Percentiles rank a stretch among this genome's conserved stretches.
These are phyloP conservation scores for Leucocoprinus sp. DNA, from an alignment of 768 basidiomycete species.

Conservation along the genomic window DNA sequence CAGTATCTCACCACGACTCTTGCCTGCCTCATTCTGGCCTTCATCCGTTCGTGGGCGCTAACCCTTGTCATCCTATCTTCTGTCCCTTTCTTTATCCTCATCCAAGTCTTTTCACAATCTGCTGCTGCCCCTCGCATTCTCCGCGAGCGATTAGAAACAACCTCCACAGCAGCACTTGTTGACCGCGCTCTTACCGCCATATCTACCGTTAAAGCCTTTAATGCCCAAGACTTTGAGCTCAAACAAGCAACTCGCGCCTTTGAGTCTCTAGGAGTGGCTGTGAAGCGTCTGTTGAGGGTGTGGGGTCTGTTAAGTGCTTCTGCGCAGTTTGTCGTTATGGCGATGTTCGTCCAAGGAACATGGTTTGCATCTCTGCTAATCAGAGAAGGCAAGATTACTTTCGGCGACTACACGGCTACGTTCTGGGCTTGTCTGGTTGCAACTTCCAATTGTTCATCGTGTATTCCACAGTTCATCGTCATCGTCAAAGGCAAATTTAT, in stretches of 20 bases:
- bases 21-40: conserved; percentile 75
- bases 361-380: conserved; percentile 93
- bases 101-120: conserved; percentile 68
- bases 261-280: conserved; percentile 33
- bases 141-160: conserved; percentile 57
- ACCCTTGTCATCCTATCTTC: conserved; percentile 90
- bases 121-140: conserved; percentile 60
- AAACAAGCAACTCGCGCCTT: conserved; percentile 39
- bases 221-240: conserved; percentile 49
- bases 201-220: conserved; percentile 89
- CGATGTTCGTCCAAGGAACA: conserved; percentile 94
- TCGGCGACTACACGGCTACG: conserved; percentile 88
- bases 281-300: conserved; percentile 48
- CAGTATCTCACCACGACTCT: conserved; percentile 78
- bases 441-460: conserved; percentile 79
- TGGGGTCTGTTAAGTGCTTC: conserved; percentile 70
- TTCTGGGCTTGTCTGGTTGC: conserved; percentile 97
- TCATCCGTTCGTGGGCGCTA: conserved; percentile 71
- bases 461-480: conserved; percentile 71
- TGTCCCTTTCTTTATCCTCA: conserved; percentile 72
- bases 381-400: conserved; percentile 53
- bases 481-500: conserved; percentile 80
- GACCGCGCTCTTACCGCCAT: conserved; percentile 74
- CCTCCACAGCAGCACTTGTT: conserved; percentile 68
- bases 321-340: conserved; percentile 76